Base-by-base conservation (phyloP, 2,329 filamentous ascomycete genomes). In the Ramularia endophylla region DNA sequence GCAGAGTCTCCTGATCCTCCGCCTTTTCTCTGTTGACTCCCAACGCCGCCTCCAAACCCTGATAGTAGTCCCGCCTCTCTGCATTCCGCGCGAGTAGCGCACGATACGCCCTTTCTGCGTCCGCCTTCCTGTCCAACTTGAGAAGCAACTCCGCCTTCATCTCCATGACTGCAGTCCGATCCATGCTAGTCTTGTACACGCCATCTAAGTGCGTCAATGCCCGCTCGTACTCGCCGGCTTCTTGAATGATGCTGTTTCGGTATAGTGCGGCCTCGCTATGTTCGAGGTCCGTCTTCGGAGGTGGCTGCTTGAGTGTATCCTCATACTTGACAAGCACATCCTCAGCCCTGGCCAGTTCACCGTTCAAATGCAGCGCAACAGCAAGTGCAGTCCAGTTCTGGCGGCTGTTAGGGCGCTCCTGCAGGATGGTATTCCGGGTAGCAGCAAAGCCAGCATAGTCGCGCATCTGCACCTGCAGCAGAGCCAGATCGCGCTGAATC, bases 321-420 rank as follows among this genome's bases (percentile, higher is more conserved):
- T 98, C 92, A 64, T 90, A 98, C 12, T 85, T 94, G 34, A 80
- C 87, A 55, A 98, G 70, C 29, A 95, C 85, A 57, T 88, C 87
- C 69, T 98, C 92, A 20, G 92, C 94, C 57, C 92, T 85, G 32
- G 74, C 68, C 47, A 92, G 72, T 60, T 94, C 85, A 1, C 90
- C 92, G n/a, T 81, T 77, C 38, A 98, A 74, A 59, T 98, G 92
- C 62, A 95, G 81, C 27, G 90, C 92, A 43, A 97, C 85, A 29
- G 92, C 92, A 46, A 98, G 71, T n/a, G 87, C 92, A 4, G 92
- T 97, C 94, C 94, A 98, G 67, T 90, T 95, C 68, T 94, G 87
- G 53, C 94, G 78, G 46, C 92, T 60, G 51, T 82, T 79, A 2
- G 92, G 85, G 44, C 85, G 80, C 32, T 85, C 80, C 63, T 92